These are phyloP conservation scores for Vitis cinerea DNA, from an alignment of 164 flowering plant species.

Conservation along the genomic window DNA sequence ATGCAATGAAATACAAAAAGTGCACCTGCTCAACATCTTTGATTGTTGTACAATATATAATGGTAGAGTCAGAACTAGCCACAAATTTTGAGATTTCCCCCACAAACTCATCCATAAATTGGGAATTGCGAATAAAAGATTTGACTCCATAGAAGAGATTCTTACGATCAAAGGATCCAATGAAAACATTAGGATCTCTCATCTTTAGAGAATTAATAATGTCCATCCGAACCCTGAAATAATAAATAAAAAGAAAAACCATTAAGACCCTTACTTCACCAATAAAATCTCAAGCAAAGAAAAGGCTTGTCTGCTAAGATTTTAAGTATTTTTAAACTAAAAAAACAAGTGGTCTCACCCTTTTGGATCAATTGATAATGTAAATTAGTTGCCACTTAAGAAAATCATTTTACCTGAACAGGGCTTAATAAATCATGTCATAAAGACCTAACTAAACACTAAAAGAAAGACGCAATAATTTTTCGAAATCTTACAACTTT, in stretches of 20 bases:
- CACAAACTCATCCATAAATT: conserved; percentile 46
- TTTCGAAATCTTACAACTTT: too few species aligned
- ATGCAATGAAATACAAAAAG: neutral
- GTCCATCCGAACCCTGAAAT: conserved; percentile 52
- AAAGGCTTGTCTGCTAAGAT: neutral
- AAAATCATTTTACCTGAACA: too few species aligned
- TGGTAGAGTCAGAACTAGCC: conserved; percentile 40
- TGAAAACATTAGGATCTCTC: conserved; percentile 46
- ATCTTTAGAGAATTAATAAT: conserved; percentile 50
- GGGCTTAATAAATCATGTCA: too few species aligned
- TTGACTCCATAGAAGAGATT: conserved; percentile 64
- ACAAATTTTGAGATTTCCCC: conserved; percentile 43
- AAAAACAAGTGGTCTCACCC: neutral
- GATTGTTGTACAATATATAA: conserved; percentile 60
- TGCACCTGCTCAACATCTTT: conserved; percentile 63
- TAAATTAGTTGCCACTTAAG: too few species aligned
- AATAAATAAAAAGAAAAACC: neutral
- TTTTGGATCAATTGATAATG: too few species aligned
- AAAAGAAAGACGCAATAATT: too few species aligned
- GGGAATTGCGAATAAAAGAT: conserved; percentile 28
- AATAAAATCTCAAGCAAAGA: neutral
- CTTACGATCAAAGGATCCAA: conserved; percentile 62
- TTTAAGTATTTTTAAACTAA: neutral
- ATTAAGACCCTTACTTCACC: neutral
- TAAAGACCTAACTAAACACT: too few species aligned